Evolutionary conservation across 805 yeast species (phyloP).

Genomic region (Yarrowia alimentaria): DNA sequence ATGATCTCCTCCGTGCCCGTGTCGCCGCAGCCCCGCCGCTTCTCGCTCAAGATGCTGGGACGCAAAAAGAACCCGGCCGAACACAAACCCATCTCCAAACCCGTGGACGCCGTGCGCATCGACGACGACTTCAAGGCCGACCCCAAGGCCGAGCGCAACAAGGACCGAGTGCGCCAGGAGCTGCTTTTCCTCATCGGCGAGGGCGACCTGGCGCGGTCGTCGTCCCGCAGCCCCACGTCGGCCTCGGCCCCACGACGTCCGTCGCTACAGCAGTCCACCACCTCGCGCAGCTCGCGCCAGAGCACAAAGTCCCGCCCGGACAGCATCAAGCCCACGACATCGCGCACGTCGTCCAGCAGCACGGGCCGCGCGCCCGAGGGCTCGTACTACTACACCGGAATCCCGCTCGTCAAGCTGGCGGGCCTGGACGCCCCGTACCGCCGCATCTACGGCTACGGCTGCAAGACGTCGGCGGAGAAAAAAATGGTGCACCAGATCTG

Average conservation of each 20-base stretch:
- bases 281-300: too few relatives aligned
- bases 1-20: slow-evolving; percentile 10
- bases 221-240: neutral
- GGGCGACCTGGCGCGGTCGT: neutral
- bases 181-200: slow-evolving; percentile 19
- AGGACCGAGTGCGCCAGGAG: slow-evolving; percentile 13
- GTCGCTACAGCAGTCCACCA: too few relatives aligned
- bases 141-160: neutral
- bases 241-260: neutral
- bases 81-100: slow-evolving; percentile 3
- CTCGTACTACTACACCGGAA: slow-evolving; percentile 3
- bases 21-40: neutral
- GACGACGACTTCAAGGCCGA: slow-evolving; percentile 17
- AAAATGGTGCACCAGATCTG: slow-evolving; percentile 9
- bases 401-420: neutral
- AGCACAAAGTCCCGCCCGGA: too few relatives aligned
- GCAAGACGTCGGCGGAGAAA: slow-evolving; percentile 6
- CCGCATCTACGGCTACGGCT: slow-evolving; percentile 5
- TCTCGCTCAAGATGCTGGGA: slow-evolving; percentile 9
- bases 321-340: too few relatives aligned
- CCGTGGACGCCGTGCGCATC: slow-evolving; percentile 5
- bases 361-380: too few relatives aligned
- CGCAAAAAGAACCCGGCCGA: slow-evolving; percentile 1
- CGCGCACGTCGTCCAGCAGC: too few relatives aligned
- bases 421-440: slow-evolving; percentile 10